Evolutionary conservation across 805 yeast genomes (phyloP).

Genomic region (Grigorovia jiainica): DNA sequence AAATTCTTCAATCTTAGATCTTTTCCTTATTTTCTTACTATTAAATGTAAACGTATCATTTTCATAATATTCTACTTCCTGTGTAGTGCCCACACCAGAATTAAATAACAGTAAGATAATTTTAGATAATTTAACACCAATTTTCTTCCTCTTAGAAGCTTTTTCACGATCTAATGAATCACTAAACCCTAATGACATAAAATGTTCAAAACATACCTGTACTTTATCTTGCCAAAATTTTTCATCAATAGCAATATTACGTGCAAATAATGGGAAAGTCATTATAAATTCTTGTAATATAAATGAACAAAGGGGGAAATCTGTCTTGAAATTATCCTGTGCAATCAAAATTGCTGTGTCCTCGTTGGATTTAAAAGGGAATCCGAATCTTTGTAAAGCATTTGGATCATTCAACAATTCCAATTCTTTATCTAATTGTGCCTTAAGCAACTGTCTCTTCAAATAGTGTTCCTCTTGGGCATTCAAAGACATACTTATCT

Average conservation of each 20-base stretch:
- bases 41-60: conserved; percentile 25
- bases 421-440: conserved; percentile 56
- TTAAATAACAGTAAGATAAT: conserved; percentile 61
- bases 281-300: conserved; percentile 53
- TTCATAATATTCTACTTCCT: conserved; percentile 43
- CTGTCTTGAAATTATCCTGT: conserved; percentile 11
- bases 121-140: conserved; percentile 51
- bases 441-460: conserved; percentile 66
- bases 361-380: conserved; percentile 53
- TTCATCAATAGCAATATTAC: conserved; percentile 33
- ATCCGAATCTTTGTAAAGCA: conserved; percentile 63
- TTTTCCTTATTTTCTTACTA: conserved; percentile 23
- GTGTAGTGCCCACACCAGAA: conserved; percentile 57
- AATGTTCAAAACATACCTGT: conserved; percentile 73
- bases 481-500: conserved; percentile 23
- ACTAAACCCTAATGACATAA: conserved; percentile 63
- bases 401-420: conserved; percentile 46
- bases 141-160: conserved; percentile 57
- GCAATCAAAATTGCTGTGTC: conserved; percentile 27
- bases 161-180: conserved; percentile 68
- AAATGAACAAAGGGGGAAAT: conserved; percentile 61
- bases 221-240: conserved; percentile 74
- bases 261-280: conserved; percentile 66
- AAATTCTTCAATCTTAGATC: conserved; percentile 26
- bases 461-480: conserved; percentile 79